phyloP scores from a whole-genome alignment of 192 early-diverging fungal genomes.

The Backusella liffmaniae region DNA sequence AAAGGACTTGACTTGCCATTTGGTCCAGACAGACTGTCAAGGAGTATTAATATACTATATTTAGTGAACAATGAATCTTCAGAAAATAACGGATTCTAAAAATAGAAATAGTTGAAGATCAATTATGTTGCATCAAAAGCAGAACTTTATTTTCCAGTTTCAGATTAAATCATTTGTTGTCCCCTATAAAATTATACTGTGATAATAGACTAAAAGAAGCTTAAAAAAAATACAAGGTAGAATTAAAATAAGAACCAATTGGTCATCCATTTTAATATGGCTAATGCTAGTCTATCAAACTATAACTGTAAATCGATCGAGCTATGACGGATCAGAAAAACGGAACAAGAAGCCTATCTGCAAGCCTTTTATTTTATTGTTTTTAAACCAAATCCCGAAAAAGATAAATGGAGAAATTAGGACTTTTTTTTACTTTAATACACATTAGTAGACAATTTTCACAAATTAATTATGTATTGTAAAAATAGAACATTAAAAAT shows the following conservation, averaged over 20 bases:
- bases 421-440: too few species aligned
- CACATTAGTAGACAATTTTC: too few species aligned
- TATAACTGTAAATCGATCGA: background rate
- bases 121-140: background rate
- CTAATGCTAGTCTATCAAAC: background rate
- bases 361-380: background rate
- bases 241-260: background rate
- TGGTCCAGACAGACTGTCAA: background rate
- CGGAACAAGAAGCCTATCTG: background rate
- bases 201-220: too few species aligned
- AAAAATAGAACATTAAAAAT: background rate
- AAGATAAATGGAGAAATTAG: too few species aligned
- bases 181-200: background rate
- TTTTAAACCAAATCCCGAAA: too few species aligned
- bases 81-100: background rate
- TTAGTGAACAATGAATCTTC: background rate
- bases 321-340: background rate
- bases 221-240: background rate
- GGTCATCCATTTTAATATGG: background rate
- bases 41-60: background rate
- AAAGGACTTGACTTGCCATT: background rate
- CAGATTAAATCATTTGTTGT: background rate
- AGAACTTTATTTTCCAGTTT: background rate
- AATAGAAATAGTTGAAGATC: background rate
- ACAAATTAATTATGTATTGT: too few species aligned